Conservation (phyloP, 192 early-diverging fungal genomes). For the Podila epicladia region DNA sequence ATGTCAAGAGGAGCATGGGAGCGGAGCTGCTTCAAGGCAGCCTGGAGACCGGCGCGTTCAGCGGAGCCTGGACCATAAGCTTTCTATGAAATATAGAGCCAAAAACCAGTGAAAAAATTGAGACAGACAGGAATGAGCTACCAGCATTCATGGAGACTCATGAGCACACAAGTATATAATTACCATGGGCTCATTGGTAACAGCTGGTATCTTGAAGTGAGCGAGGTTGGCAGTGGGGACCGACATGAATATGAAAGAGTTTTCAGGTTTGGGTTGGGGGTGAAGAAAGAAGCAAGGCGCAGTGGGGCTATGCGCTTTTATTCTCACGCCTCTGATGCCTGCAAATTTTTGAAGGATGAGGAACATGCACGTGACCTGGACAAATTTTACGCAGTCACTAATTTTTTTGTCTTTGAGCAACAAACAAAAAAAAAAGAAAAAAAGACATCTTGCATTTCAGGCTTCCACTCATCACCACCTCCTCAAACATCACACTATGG, state of each 20-base stretch:
- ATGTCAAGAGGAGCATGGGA: slow-evolving; percentile 75
- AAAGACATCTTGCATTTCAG: background rate
- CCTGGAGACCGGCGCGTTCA: slow-evolving; percentile 78
- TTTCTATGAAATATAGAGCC: slow-evolving; percentile 42
- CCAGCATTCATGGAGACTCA: too few species aligned
- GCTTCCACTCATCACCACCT: background rate
- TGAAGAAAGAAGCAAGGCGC: background rate
- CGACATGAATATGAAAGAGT: slow-evolving; percentile 33
- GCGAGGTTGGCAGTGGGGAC: slow-evolving; percentile 73
- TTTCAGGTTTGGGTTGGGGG: background rate
- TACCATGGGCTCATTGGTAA: slow-evolving; percentile 90
- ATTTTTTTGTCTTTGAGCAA: background rate
- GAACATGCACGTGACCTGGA: too few species aligned
- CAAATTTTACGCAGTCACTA: too few species aligned
- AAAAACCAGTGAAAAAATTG: slow-evolving; percentile 2
- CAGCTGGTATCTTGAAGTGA: slow-evolving; percentile 81
- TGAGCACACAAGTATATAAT: background rate
- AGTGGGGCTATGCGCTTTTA: too few species aligned
- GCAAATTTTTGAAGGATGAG: background rate
- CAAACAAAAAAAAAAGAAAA: slow-evolving; percentile 2
- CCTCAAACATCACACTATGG: background rate
- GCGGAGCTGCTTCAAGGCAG: slow-evolving; percentile 80
- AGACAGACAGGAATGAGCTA: too few species aligned
- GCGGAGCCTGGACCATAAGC: slow-evolving; percentile 78
- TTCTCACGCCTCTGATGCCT: too few species aligned